phyloP scores from a whole-genome alignment of 192 early-diverging fungal genomes.

The Backusella sp. region DNA sequence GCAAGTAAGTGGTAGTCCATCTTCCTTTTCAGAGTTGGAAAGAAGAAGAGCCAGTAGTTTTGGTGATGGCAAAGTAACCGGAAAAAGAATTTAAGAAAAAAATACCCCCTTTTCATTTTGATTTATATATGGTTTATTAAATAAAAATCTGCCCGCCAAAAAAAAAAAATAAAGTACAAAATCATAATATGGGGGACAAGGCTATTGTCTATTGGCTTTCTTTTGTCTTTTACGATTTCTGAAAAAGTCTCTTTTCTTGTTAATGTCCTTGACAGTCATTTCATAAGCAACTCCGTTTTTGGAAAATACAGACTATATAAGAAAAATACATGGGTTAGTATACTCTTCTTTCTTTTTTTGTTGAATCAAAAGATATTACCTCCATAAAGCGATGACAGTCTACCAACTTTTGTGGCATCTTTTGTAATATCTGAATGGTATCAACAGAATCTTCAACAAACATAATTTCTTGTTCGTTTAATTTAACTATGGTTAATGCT shows the following conservation, averaged over 20 bases:
- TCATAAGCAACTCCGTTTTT: slow-evolving; percentile 9
- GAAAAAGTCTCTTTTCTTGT: slow-evolving; percentile 3
- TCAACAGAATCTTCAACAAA: slow-evolving; percentile 53
- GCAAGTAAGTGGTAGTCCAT: slow-evolving; percentile 11
- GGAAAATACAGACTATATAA: slow-evolving; percentile 12
- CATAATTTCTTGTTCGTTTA: slow-evolving; percentile 61
- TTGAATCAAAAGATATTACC: slow-evolving; percentile 7
- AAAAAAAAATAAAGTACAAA: neutral
- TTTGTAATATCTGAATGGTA: slow-evolving; percentile 54
- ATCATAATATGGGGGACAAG: neutral
- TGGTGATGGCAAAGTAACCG: slow-evolving; percentile 8
- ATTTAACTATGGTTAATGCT: slow-evolving; percentile 64
- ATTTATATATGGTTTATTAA: neutral
- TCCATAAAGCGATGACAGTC: slow-evolving; percentile 60
- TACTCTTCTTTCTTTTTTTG: neutral
- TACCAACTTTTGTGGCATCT: slow-evolving; percentile 53
- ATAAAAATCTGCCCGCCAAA: neutral
- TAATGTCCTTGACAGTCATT: slow-evolving; percentile 4
- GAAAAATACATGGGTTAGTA: neutral
- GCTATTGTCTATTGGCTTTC: neutral
- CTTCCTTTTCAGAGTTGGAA: slow-evolving; percentile 9
- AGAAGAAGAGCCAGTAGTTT: slow-evolving; percentile 17
- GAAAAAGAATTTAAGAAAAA: neutral
- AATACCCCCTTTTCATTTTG: neutral
- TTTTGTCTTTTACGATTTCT: slow-evolving; percentile 5